Percentiles rank a stretch among this genome's conserved stretches.
Conservation (phyloP, 2,329 filamentous ascomycete genomes). For the Alternaria infectoria region DNA sequence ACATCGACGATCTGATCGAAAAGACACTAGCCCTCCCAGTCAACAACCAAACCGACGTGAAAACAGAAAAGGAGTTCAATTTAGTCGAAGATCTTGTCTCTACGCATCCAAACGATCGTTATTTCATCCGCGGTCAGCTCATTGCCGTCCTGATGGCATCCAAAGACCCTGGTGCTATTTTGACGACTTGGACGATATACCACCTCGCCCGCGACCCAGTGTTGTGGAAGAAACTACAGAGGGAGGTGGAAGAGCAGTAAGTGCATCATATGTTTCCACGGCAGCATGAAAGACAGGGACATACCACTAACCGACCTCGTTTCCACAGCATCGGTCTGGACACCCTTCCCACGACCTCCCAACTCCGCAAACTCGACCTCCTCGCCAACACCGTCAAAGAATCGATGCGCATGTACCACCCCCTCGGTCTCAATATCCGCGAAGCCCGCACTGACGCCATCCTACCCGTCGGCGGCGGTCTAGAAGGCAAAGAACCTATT, state of each 20-base stretch:
- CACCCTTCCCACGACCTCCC: not conserved
- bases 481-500: not conserved
- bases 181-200: constrained; percentile 6
- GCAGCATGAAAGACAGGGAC: no score
- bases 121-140: constrained; percentile 5
- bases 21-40: constrained; percentile 6
- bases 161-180: constrained; percentile 7
- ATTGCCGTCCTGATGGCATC: constrained; percentile 8
- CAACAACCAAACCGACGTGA: constrained; percentile 4
- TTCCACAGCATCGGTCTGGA: constrained; percentile 2
- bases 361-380: constrained; percentile 1
- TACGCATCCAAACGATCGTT: constrained; percentile 6
- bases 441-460: constrained; percentile 1
- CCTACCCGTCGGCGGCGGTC: constrained; percentile 3
- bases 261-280: not conserved
- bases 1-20: constrained; percentile 1
- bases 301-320: no score
- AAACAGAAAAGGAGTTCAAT: constrained; percentile 4
- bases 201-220: constrained; percentile 1
- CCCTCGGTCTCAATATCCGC: constrained; percentile 5
- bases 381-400: constrained; percentile 11
- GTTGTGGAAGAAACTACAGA: not conserved
- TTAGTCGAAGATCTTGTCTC: constrained; percentile 4
- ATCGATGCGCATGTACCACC: constrained; percentile 9
- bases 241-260: constrained; percentile 2